phyloP scores from a whole-genome alignment of 176 grass and related monocot species.

The Zea luxurians region DNA sequence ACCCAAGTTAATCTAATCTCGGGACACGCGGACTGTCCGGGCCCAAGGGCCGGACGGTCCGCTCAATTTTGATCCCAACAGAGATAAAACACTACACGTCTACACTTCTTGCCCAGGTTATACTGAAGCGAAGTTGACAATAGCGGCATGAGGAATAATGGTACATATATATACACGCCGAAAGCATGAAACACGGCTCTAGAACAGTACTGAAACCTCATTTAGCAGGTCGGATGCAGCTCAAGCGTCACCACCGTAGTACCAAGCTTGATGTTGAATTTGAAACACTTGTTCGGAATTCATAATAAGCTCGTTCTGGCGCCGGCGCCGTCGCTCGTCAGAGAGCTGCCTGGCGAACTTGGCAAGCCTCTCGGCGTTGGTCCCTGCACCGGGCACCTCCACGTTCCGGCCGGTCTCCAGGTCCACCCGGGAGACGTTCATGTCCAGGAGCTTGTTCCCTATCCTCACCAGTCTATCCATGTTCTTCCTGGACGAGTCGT shows the following conservation, averaged over 20 bases:
- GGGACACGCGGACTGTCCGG: no score
- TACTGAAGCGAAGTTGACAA: no score
- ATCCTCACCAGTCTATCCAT: slow-evolving; percentile 54
- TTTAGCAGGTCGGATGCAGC: no score
- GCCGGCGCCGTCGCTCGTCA: slow-evolving; percentile 34
- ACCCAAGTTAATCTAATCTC: no score
- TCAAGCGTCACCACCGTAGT: background rate
- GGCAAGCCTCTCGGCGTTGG: slow-evolving; percentile 48
- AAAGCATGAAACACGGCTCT: no score
- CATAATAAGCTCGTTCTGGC: background rate
- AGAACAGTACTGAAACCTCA: no score
- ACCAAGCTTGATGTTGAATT: background rate
- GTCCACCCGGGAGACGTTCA: slow-evolving; percentile 57
- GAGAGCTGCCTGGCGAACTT: slow-evolving; percentile 58
- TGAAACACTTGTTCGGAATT: background rate
- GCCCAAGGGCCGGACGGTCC: no score
- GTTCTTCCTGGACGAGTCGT: slow-evolving; percentile 54
- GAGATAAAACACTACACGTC: no score
- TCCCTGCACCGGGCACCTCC: slow-evolving; percentile 39
- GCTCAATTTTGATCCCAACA: no score
- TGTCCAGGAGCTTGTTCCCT: slow-evolving; percentile 51
- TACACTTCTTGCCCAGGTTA: no score
- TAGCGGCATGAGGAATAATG: no score
- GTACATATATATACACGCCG: no score
- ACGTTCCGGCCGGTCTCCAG: slow-evolving; percentile 56